A percentile compares a stretch with the other conserved stretches of the same genome.
phyloP scores from a whole-genome alignment of 352 stramenopile species.

The Thraustochytrium striatum region DNA sequence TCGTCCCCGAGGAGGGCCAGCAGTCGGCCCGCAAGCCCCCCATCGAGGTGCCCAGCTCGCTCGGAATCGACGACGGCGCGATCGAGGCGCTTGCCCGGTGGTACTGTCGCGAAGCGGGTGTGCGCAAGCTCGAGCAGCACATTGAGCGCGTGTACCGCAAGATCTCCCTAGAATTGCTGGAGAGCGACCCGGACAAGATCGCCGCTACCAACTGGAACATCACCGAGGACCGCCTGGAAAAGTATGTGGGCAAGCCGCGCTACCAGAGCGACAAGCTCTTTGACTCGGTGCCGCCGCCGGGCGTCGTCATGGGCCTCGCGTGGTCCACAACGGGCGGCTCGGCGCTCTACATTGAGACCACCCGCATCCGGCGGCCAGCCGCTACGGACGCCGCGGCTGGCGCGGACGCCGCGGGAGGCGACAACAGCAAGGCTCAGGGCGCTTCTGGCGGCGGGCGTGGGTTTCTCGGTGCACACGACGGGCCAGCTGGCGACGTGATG shows the following conservation, averaged over 20 bases:
- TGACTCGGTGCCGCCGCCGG: slow-evolving; percentile 73
- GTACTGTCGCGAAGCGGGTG: slow-evolving; percentile 95
- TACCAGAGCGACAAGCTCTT: slow-evolving; percentile 97
- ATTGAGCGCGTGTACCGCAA: slow-evolving; percentile 98
- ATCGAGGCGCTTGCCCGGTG: slow-evolving; percentile 76
- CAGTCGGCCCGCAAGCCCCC: slow-evolving; percentile 54
- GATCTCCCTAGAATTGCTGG: slow-evolving; percentile 91
- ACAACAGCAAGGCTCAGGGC: slow-evolving; percentile 50
- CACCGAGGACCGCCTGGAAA: slow-evolving; percentile 84
- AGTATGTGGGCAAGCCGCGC: slow-evolving; percentile 96
- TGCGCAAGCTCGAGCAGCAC: slow-evolving; percentile 95
- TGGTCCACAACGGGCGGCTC: slow-evolving; percentile 97
- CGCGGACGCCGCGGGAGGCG: slow-evolving; percentile 54
- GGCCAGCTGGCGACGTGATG: slow-evolving; percentile 98
- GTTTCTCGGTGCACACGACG: no score
- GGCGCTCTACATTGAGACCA: slow-evolving; percentile 95
- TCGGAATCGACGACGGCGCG: slow-evolving; percentile 85
- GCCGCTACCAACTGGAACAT: slow-evolving; percentile 73
- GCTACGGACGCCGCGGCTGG: slow-evolving; percentile 58
- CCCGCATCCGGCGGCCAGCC: slow-evolving; percentile 49
- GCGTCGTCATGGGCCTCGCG: slow-evolving; percentile 97
- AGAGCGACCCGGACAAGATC: slow-evolving; percentile 54
- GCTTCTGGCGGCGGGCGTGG: slow-evolving; percentile 72
- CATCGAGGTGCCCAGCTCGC: slow-evolving; percentile 65
- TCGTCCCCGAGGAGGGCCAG: slow-evolving; percentile 54